Conservation (phyloP, 306 rosid species). For the Coriaria nepalensis region DNA sequence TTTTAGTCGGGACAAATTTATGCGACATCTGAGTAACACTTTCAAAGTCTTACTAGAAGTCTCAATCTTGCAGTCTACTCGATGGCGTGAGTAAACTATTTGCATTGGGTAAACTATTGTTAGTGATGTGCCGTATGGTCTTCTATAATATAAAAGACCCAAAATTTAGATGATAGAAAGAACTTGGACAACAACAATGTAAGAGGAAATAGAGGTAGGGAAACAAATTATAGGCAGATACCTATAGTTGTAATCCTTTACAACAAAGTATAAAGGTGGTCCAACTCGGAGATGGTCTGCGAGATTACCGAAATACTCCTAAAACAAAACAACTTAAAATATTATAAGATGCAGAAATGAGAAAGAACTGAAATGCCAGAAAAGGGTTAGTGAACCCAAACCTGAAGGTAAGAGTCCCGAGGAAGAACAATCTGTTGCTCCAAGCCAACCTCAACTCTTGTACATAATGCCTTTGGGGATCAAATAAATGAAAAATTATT, state of each 20-base stretch:
- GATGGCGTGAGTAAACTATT: too few relatives aligned
- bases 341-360: conserved; percentile 6
- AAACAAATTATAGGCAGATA: conserved; percentile 13
- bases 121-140: too few relatives aligned
- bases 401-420: conserved; percentile 97
- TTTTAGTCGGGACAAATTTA: too few relatives aligned
- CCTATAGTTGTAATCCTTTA: conserved; percentile 85
- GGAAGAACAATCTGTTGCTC: conserved; percentile 99
- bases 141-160: too few relatives aligned
- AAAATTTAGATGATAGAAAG: background rate
- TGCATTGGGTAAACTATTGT: too few relatives aligned
- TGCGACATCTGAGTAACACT: too few relatives aligned
- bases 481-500: conserved; percentile 8
- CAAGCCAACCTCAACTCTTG: conserved; percentile 77
- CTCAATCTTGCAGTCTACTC: too few relatives aligned
- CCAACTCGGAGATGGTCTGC: conserved; percentile 84
- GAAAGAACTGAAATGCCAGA: background rate
- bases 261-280: conserved; percentile 92
- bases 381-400: conserved; percentile 18
- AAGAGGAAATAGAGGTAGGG: background rate
- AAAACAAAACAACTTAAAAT: conserved; percentile 14
- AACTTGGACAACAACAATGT: too few relatives aligned
- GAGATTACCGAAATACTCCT: conserved; percentile 72
- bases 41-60: too few relatives aligned
- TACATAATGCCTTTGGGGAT: conserved; percentile 55